phyloP scores from a whole-genome alignment of 2,329 filamentous ascomycete genomes.

The Ophiostoma sp. region DNA sequence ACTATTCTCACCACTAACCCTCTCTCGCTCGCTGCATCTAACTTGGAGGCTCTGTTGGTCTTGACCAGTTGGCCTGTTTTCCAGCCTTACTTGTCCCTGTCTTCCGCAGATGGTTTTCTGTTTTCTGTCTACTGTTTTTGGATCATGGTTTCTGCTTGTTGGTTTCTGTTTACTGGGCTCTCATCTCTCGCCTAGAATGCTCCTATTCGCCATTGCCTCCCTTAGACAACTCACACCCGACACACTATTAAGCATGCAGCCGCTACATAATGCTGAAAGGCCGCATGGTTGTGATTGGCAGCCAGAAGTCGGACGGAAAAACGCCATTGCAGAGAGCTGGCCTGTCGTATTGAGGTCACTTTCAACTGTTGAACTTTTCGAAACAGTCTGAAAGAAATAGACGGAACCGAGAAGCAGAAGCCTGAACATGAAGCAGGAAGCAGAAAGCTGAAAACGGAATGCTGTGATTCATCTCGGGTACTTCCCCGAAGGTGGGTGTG shows the following conservation, averaged over 20 bases:
- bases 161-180: too few relatives aligned
- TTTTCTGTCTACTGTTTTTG: neutral
- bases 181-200: neutral
- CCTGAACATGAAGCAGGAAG: neutral
- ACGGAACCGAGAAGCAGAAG: neutral
- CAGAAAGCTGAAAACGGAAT: neutral
- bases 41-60: neutral
- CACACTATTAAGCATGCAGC: neutral
- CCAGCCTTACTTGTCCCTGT: neutral
- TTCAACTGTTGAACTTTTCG: neutral
- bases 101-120: neutral
- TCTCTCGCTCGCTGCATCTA: neutral
- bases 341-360: neutral
- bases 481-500: neutral
- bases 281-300: neutral
- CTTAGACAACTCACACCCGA: neutral
- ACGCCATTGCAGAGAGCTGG: neutral
- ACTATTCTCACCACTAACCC: neutral
- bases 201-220: neutral
- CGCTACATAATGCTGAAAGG: neutral
- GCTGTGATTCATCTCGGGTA: neutral
- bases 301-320: neutral
- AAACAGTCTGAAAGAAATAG: too few relatives aligned
- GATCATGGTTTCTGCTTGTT: neutral
- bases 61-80: neutral